Conservation (phyloP, 2,329 filamentous ascomycete species). For the Penicillium sp. region DNA sequence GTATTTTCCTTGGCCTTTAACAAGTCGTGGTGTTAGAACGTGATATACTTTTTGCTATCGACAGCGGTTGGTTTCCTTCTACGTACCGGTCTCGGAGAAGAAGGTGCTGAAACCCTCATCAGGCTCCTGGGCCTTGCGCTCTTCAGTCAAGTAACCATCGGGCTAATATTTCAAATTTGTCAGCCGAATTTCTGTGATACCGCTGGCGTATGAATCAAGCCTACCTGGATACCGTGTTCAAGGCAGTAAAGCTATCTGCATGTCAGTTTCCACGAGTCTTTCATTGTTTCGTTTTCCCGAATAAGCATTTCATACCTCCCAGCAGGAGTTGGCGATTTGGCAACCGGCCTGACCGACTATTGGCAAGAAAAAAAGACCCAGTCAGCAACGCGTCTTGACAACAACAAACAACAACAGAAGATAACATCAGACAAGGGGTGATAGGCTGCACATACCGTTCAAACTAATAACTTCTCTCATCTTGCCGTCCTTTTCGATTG, state of each 20-base stretch:
- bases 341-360: constrained; percentile 99
- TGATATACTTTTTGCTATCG: constrained; percentile 2
- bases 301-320: constrained; percentile 72
- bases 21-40: constrained; percentile 11
- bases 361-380: constrained; percentile 23
- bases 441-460: constrained; percentile 69
- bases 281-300: not conserved
- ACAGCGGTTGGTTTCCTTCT: constrained; percentile 11
- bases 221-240: constrained; percentile 98
- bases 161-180: constrained; percentile 56
- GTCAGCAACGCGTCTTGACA: constrained; percentile 31
- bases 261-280: constrained; percentile 17
- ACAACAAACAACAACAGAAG: not conserved
- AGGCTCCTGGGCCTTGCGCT: constrained; percentile 87
- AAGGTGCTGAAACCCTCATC: constrained; percentile 99
- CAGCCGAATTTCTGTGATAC: constrained; percentile 10
- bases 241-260: constrained; percentile 87
- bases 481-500: constrained; percentile 43
- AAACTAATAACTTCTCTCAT: constrained; percentile 99
- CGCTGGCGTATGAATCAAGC: constrained; percentile 26
- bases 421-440: constrained; percentile 9
- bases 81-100: constrained; percentile 97
- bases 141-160: constrained; percentile 96
- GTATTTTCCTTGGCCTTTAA: constrained; percentile 90
- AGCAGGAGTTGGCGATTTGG: constrained; percentile 99